Conservation (phyloP, 2,329 filamentous ascomycete species). For the Neofusicoccum ribis region DNA sequence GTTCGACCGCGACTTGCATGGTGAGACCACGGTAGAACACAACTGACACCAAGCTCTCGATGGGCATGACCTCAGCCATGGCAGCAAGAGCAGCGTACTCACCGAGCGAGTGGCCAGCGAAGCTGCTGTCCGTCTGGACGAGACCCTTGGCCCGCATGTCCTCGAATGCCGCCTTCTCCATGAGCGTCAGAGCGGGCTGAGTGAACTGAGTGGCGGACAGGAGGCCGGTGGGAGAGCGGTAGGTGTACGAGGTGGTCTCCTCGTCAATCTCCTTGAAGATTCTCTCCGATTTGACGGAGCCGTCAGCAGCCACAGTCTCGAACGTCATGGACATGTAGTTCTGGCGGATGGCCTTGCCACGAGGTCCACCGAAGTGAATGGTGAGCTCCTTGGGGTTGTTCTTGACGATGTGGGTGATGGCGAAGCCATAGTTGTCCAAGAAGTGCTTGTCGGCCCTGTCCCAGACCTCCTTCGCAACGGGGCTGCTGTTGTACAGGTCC, state of each 20-base stretch:
- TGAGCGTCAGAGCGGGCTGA: conserved; percentile 92
- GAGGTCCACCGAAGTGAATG: conserved; percentile 94
- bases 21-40: conserved; percentile 99
- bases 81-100: conserved; percentile 97
- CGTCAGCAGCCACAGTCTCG: conserved; percentile 92
- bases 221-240: conserved; percentile 89
- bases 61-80: conserved; percentile 98
- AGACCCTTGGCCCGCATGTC: conserved; percentile 98
- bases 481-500: conserved; percentile 92
- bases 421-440: conserved; percentile 95
- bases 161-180: conserved; percentile 99
- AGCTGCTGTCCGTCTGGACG: conserved; percentile 93
- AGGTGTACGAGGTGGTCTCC: conserved; percentile 92
- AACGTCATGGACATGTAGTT: conserved; percentile 99
- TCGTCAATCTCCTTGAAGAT: conserved; percentile 99
- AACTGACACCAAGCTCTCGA: conserved; percentile 95
- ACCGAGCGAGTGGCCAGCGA: conserved; percentile 95
- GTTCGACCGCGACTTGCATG: conserved; percentile 98
- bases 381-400: conserved; percentile 99
- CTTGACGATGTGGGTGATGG: conserved; percentile 97
- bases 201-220: conserved; percentile 98
- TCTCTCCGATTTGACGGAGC: conserved; percentile 94
- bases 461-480: conserved; percentile 96
- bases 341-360: conserved; percentile 93
- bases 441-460: conserved; percentile 89